Evolutionary conservation across 2,329 filamentous ascomycete species (phyloP), one percentile per base, ranked within the genome.

Genomic region (Anthostomella pinea): DNA sequence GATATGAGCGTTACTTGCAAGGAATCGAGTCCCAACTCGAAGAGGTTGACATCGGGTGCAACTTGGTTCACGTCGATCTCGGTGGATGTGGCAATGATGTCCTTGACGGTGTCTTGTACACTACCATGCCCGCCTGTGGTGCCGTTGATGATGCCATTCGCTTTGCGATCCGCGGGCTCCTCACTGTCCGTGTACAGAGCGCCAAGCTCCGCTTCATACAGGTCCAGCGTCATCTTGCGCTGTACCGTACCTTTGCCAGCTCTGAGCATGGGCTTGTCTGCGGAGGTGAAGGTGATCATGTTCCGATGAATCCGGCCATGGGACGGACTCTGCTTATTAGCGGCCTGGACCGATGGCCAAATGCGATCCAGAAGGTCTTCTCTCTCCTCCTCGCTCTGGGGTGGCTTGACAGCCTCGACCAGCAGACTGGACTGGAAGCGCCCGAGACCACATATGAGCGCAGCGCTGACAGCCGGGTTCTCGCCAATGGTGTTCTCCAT

Each of bases 211-310:
- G 46, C 15, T 5, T 45, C 40, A 30, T 64, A 65, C 6, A 57
- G 21, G 6, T 51, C 35, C 5, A 60, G 18, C 6, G 58, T 59
- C n/a, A 39, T 23, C 9, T 40, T 38, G 16, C 63, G 48, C 41
- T 64, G 62, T 4, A 66, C 44, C 2, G 62, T 66, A 2, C 65
- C 64, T 37, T 68, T 65, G 0, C 49, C 50, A 9, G 60, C 49
- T 14, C 58, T 53, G 3, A 50, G 41, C 35, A 67, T 53, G 2
- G 64, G 60, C 42, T 59, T 61, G 0, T 48, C 48, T 1, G 52
- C 34, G 8, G 46, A 39, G 0, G 56, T 51, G 16, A 67, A 58
- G 3, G 54, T 25, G 13, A 67, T 58, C 44, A 53, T 46, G 11
- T 49, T 34, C 2, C 34, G 41, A 18, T 46, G 31, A 20, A 53